A percentile compares a stretch with the other conserved stretches of the same genome.
phyloP scores from a whole-genome alignment of 371 early-diverging fungal genomes.

The Syncephalastrum contaminatum region DNA sequence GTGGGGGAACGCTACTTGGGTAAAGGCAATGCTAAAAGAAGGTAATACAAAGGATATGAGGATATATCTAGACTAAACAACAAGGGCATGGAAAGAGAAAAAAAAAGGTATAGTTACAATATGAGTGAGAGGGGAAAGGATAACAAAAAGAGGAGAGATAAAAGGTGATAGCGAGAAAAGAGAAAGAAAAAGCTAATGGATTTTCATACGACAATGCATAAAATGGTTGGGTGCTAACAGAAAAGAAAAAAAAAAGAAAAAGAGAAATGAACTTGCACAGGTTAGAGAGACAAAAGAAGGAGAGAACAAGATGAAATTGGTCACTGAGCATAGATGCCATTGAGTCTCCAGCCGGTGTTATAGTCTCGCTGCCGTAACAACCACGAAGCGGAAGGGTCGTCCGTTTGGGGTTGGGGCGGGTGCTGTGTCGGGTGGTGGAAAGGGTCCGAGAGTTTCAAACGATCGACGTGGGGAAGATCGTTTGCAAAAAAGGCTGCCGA shows the following conservation, averaged over 20 bases:
- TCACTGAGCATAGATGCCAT: constrained; percentile 25
- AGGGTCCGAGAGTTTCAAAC: not conserved
- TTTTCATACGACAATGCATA: constrained; percentile 9
- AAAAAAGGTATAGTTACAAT: no score
- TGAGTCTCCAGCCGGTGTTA: constrained; percentile 22
- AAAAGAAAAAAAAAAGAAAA: constrained; percentile 6
- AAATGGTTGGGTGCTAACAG: constrained; percentile 3
- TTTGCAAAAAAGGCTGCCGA: no score
- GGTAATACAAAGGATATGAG: no score
- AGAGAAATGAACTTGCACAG: constrained; percentile 9
- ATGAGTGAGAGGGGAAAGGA: not conserved
- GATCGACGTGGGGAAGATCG: constrained; percentile 3
- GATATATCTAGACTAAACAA: no score
- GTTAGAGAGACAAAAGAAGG: not conserved
- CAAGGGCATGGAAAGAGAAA: no score
- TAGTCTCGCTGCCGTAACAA: constrained; percentile 7
- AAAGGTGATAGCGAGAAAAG: not conserved
- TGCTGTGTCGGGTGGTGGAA: constrained; percentile 2
- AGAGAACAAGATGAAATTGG: constrained; percentile 10
- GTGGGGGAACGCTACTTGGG: no score
- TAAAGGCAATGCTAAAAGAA: no score
- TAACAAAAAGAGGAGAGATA: constrained; percentile 8
- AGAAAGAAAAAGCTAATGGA: constrained; percentile 2
- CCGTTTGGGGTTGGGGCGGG: constrained; percentile 8
- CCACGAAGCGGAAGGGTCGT: constrained; percentile 6